phyloP scores from a whole-genome alignment of 768 basidiomycete species.

The Astraeus odoratus region DNA sequence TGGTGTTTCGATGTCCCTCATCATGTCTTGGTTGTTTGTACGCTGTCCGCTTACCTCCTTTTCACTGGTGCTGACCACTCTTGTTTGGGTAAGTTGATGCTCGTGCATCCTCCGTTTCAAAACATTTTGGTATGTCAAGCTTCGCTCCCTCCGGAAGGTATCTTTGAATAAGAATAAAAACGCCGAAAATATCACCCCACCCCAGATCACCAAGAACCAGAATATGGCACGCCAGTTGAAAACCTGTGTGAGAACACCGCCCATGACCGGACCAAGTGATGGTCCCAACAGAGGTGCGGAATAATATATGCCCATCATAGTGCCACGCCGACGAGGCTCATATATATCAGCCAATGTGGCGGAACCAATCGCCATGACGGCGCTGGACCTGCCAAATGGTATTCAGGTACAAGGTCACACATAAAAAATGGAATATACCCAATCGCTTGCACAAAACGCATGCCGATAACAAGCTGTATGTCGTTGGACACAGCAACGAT shows the following conservation, averaged over 20 bases:
- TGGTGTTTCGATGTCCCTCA: conserved; percentile 24
- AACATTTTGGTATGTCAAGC: conserved; percentile 68
- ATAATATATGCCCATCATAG: conserved; percentile 78
- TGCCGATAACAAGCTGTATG: conserved; percentile 55
- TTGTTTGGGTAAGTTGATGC: conserved; percentile 10
- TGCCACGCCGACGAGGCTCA: conserved; percentile 67
- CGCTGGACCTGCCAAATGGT: conserved; percentile 42
- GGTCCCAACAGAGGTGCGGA: conserved; percentile 74
- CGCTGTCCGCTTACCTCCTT: conserved; percentile 3
- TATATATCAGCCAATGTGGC: conserved; percentile 78
- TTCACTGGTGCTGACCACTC: conserved; percentile 4
- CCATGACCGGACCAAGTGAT: conserved; percentile 60
- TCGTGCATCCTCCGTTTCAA: conserved; percentile 37
- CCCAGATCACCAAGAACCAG: conserved; percentile 72
- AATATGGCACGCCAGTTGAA: conserved; percentile 80
- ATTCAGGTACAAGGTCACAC: background rate
- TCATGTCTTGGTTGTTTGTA: conserved; percentile 9
- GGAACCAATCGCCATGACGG: conserved; percentile 65
- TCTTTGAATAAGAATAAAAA: conserved; percentile 75
- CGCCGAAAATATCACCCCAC: conserved; percentile 43
- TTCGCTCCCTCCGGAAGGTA: conserved; percentile 80
- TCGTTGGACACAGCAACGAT: conserved; percentile 51
- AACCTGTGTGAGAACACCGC: conserved; percentile 59
- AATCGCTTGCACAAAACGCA: conserved; percentile 58
- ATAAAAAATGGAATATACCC: conserved; percentile 36